Percentiles rank a stretch among this genome's conserved stretches.
Evolutionary conservation across 768 basidiomycete species (phyloP).

Genomic region (Neoboletus magnificus): DNA sequence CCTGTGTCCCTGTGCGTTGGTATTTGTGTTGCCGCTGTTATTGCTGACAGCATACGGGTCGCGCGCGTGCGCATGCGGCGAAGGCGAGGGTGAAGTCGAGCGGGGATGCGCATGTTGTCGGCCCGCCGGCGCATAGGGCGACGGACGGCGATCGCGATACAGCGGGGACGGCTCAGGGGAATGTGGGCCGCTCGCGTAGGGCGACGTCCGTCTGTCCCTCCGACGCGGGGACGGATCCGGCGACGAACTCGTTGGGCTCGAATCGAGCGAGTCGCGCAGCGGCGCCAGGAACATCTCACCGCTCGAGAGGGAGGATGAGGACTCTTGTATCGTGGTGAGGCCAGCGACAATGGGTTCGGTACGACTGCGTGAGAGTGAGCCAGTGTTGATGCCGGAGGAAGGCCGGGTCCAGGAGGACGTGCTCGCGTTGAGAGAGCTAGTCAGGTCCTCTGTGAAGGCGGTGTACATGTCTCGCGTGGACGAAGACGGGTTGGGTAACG

Average conservation of each 20-base stretch:
- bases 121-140: conserved; percentile 15
- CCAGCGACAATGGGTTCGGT: conserved; percentile 28
- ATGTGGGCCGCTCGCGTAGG: conserved; percentile 15
- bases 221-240: conserved; percentile 28
- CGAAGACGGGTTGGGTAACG: conserved; percentile 24
- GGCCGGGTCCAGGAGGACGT: conserved; percentile 18
- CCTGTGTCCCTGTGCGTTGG: not conserved
- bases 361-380: conserved; percentile 25
- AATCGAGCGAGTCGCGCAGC: conserved; percentile 10
- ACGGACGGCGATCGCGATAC: conserved; percentile 24
- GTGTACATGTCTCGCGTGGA: conserved; percentile 19
- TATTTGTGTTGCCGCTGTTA: not conserved
- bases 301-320: conserved; percentile 13
- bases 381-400: not conserved
- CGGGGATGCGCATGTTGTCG: conserved; percentile 6
- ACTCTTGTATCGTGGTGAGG: conserved; percentile 29
- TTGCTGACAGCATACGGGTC: conserved; percentile 4
- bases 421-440: conserved; percentile 17
- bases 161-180: conserved; percentile 29
- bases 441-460: conserved; percentile 27
- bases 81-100: conserved; percentile 10
- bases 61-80: conserved; percentile 9
- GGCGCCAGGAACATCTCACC: conserved; percentile 28
- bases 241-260: conserved; percentile 21
- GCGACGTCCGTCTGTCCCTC: conserved; percentile 23